phyloP scores from a whole-genome alignment of 2,329 filamentous ascomycete genomes.

The Thermomyces lanuginosus region DNA sequence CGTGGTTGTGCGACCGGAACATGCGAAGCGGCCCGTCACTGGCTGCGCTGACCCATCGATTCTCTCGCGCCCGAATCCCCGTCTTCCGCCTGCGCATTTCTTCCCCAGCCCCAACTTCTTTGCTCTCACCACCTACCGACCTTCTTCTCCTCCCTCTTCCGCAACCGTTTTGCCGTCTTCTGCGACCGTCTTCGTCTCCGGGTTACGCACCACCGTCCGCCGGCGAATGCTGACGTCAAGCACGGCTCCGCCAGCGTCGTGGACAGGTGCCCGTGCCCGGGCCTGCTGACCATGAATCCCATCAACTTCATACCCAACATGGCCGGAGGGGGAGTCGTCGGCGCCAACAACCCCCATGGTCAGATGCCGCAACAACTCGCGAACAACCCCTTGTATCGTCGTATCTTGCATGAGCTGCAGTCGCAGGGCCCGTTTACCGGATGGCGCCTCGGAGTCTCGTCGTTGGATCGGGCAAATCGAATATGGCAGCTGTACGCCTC shows the following conservation, averaged over 20 bases:
- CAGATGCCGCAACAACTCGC: constrained; percentile 21
- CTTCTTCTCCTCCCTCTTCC: constrained; percentile 1
- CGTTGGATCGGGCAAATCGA: constrained; percentile 25
- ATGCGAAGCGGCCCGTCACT: too few species aligned
- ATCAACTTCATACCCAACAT: constrained; percentile 23
- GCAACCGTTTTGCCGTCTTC: background rate
- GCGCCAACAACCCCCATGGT: constrained; percentile 16
- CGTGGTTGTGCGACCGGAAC: too few species aligned
- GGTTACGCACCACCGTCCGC: constrained; percentile 7
- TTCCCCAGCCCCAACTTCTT: constrained; percentile 7
- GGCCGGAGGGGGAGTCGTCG: constrained; percentile 19
- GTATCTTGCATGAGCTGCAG: constrained; percentile 25
- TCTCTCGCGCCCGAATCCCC: too few species aligned
- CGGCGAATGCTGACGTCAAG: constrained; percentile 23
- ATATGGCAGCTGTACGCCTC: constrained; percentile 29
- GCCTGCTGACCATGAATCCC: constrained; percentile 28
- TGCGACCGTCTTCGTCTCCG: constrained; percentile 6
- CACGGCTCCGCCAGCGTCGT: constrained; percentile 16
- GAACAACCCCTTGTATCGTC: constrained; percentile 21
- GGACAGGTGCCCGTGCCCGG: constrained; percentile 22
- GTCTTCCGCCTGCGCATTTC: too few species aligned
- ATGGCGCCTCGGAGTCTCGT: constrained; percentile 28
- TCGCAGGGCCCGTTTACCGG: constrained; percentile 27
- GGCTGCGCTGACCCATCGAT: constrained; percentile 14
- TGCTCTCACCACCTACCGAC: constrained; percentile 4